Conservation (phyloP, 805 yeast genomes). For the Isabelozyma heimii region DNA sequence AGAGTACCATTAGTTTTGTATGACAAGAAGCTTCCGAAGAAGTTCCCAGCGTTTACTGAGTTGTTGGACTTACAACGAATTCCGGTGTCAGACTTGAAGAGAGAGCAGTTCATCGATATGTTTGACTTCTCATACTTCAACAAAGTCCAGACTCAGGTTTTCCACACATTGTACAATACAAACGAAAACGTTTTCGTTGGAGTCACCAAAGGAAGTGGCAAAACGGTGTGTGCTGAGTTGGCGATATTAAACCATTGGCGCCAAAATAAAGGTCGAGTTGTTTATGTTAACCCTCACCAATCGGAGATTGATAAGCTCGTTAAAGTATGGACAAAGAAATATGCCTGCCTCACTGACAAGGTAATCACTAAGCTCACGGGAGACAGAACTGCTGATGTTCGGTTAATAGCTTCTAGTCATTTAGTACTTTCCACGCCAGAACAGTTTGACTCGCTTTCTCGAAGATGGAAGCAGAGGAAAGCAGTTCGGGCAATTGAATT, state of each 20-base stretch:
- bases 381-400: constrained; percentile 53
- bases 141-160: constrained; percentile 69
- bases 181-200: constrained; percentile 66
- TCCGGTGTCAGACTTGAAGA: constrained; percentile 47
- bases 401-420: constrained; percentile 57
- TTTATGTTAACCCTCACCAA: constrained; percentile 68
- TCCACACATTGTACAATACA: constrained; percentile 55
- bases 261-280: constrained; percentile 63
- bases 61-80: constrained; percentile 51
- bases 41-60: constrained; percentile 61
- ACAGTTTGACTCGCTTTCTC: constrained; percentile 70
- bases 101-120: constrained; percentile 43
- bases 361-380: constrained; percentile 52
- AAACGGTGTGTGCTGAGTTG: constrained; percentile 67
- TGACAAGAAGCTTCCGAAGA: constrained; percentile 55
- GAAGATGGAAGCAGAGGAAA: constrained; percentile 80
- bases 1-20: constrained; percentile 59
- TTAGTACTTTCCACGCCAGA: constrained; percentile 74
- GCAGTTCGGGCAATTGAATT: constrained; percentile 66
- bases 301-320: constrained; percentile 47
- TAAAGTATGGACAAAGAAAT: constrained; percentile 53
- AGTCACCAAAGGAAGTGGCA: constrained; percentile 73
- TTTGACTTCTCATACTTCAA: constrained; percentile 61
- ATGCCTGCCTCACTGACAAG: constrained; percentile 53
- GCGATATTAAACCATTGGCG: constrained; percentile 74